Base-by-base conservation (phyloP, 2,329 filamentous ascomycete genomes). In the Microdochium bolleyi region DNA sequence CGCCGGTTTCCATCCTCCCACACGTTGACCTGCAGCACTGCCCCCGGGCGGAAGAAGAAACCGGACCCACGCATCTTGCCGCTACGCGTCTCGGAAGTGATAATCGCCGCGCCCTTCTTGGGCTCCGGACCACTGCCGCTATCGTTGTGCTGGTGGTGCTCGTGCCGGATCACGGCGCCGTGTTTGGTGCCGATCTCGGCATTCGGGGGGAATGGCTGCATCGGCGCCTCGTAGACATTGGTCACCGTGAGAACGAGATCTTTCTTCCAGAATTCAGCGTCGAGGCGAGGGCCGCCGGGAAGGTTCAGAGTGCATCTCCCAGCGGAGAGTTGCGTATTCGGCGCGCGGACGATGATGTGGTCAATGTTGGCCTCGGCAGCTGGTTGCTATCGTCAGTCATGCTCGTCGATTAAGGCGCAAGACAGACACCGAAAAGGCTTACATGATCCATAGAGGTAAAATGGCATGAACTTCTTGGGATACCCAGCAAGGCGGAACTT, bases 401-500 rank as follows among this genome's bases (percentile, higher is more conserved):
- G 24, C 22, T 32, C 21, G 2, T 30, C 3, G 3, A 2, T 4
- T 16, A 16, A 22, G 3, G 30, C 19, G 9, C 2, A 16, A 27
- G 22, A 49, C 3, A 1, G 3, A 25, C 8, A 5, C 2, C 5
- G 44, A 11, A 4, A 22, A 8, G 1, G 53, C 61, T 58, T 32
- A 60, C 59, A 32, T 7, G 51, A 63, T 8, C 73, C 71, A 53
- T 75, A 75, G n/a, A 75, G 62, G 30, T 74, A 75, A 51, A 75
- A 75, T 0, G 72, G 72, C 67, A 71, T 72, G 56, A 62, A 67
- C 0, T 60, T 56, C 0, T 52, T 13, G 0, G 73, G 73, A 21
- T 73, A 75, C 0, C 60, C 51, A 1, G 54, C 50, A 5, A 69
- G 64, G 1, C 67, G 69, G 38, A 63, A 61, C 3, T 59, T 60